Base-by-base conservation (phyloP, 164 flowering plant species). In the Umbilicus rupestris region DNA sequence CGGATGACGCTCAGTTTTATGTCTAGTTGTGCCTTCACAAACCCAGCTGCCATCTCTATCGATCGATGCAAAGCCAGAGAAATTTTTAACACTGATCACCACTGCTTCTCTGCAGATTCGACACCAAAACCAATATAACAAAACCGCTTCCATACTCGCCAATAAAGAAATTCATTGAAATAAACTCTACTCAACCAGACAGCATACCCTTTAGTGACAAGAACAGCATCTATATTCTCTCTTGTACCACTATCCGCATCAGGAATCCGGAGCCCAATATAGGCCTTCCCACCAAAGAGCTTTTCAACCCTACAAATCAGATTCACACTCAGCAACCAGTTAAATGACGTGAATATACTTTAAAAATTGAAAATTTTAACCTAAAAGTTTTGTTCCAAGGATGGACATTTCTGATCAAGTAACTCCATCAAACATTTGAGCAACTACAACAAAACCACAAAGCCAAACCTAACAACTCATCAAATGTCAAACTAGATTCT, bases 181-280 rank as follows among this genome's bases (percentile, higher is more conserved):
- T 19, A 16, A 59, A 55, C 41, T 10, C 37, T 42, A 41, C 35
- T 42, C 14, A 7, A 31, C 39, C 3, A 62, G 37, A 65, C 15
- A 63, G 29, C 30, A 28, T 78, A 85, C 87, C 80, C 79, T 78
- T 83, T 80, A 22, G 88, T 79, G 70, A 92, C 82, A 26, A 87
- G 84, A 70, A 92, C 96, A 63, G 85, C 66, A 67, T 92, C 96
- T 62, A 93, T 77, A 62, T 73, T 82, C 71, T 80, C 85, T 22
- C 84, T 79, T 1, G 88, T 68, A 68, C 83, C 87, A 1, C 89
- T 74, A 50, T 89, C 97, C 12, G 84, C 74, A 75, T 93, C 98
- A 0, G 97, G 98, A 74, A 94, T 89, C 70, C 84, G 86, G 69
- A 90, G 88, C 7, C 96, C 98, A 11, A 81, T 79, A 69, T 82